Evolutionary conservation across 495 filamentous ascomycete genomes (phyloP).

Genomic region (Clohesyomyces aquaticus): DNA sequence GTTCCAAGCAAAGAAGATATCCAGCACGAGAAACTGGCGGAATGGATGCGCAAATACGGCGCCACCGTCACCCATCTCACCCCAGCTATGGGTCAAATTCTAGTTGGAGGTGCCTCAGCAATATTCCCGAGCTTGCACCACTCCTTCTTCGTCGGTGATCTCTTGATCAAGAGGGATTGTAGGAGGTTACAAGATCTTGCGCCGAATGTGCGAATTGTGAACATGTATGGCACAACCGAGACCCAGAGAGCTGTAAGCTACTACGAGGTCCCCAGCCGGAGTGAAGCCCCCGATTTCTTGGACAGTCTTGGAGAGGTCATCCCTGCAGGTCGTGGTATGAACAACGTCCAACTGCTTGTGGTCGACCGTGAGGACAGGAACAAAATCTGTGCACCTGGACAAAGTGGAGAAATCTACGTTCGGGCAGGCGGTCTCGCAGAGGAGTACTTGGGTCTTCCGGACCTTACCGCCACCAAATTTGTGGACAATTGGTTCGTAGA

Average conservation of each 20-base stretch:
- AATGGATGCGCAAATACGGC: constrained; percentile 83
- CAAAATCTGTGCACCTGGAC: constrained; percentile 76
- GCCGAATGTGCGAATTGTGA: constrained; percentile 76
- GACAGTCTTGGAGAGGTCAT: constrained; percentile 78
- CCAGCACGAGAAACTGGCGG: constrained; percentile 81
- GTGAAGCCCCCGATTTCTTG: constrained; percentile 67
- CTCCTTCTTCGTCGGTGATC: constrained; percentile 93
- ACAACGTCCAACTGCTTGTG: constrained; percentile 89
- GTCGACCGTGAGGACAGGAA: constrained; percentile 77
- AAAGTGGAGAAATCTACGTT: constrained; percentile 86
- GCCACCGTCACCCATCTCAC: constrained; percentile 90
- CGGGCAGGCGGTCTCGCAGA: constrained; percentile 89
- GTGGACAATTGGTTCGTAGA: constrained; percentile 88
- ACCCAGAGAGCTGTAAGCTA: constrained; percentile 86
- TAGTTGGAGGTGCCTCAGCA: constrained; percentile 77
- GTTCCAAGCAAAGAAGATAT: constrained; percentile 86
- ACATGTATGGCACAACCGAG: constrained; percentile 94
- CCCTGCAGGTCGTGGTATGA: constrained; percentile 86
- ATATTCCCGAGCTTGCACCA: constrained; percentile 77
- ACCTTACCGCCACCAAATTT: constrained; percentile 79
- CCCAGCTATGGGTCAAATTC: constrained; percentile 94
- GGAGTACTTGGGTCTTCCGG: constrained; percentile 74
- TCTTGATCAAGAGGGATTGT: constrained; percentile 86
- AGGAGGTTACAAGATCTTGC: constrained; percentile 76
- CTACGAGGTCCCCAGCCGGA: constrained; percentile 77